Evolutionary conservation across 2,329 filamentous ascomycete species (phyloP).

Genomic region (Scytalidium sp.): DNA sequence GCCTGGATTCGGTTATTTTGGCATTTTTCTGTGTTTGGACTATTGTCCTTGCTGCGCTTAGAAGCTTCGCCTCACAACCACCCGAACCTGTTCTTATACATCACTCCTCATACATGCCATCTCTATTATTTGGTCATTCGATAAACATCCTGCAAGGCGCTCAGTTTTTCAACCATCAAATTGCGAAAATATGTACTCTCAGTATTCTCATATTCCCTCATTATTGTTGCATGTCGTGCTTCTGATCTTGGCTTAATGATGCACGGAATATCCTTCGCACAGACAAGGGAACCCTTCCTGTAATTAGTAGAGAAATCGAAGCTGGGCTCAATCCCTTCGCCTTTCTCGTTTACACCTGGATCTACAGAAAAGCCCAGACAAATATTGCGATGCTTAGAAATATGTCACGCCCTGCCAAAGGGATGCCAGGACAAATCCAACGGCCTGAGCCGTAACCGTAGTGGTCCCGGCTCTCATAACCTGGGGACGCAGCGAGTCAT

Average conservation of each 20-base stretch:
- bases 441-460: conserved; percentile 30
- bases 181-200: conserved; percentile 21
- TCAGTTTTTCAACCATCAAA: too few relatives aligned
- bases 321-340: background rate
- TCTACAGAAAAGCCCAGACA: conserved; percentile 29
- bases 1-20: too few relatives aligned
- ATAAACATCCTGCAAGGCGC: too few relatives aligned
- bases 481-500: background rate
- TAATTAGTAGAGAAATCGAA: conserved; percentile 25
- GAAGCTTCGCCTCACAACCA: too few relatives aligned
- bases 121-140: too few relatives aligned
- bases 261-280: conserved; percentile 26
- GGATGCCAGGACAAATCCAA: conserved; percentile 32
- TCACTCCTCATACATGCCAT: too few relatives aligned
- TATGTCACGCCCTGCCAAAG: conserved; percentile 28
- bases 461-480: conserved; percentile 20
- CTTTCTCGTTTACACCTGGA: conserved; percentile 4
- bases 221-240: conserved; percentile 27
- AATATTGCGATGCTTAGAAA: conserved; percentile 27
- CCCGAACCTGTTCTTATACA: too few relatives aligned
- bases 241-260: conserved; percentile 20
- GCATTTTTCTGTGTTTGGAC: too few relatives aligned
- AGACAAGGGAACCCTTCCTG: conserved; percentile 30
- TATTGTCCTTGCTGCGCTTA: too few relatives aligned
- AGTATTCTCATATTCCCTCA: conserved; percentile 25